Evolutionary conservation across 768 basidiomycete species (phyloP).

Genomic region (Pisolithus microcarpus): DNA sequence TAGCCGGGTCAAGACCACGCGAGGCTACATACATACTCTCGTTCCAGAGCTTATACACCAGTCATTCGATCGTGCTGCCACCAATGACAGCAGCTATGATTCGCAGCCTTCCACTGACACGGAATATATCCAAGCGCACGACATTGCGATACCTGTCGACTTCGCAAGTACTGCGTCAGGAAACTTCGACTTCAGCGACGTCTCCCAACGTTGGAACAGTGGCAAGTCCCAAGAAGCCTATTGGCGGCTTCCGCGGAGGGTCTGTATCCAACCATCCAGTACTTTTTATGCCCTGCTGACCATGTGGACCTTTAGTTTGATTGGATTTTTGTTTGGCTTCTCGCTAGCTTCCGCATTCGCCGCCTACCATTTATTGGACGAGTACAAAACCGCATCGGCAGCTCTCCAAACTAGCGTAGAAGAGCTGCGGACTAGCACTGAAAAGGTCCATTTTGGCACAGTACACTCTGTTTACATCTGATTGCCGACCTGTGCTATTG

Average conservation of each 20-base stretch:
- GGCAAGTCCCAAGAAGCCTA: slow-evolving; percentile 59
- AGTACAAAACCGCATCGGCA: slow-evolving; percentile 85
- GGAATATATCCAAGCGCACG: slow-evolving; percentile 11
- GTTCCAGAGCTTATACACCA: slow-evolving; percentile 10
- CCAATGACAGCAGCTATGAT: slow-evolving; percentile 18
- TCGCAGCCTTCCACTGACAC: slow-evolving; percentile 20
- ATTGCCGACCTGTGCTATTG: background rate
- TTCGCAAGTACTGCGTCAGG: slow-evolving; percentile 37
- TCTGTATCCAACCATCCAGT: slow-evolving; percentile 20
- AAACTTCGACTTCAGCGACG: slow-evolving; percentile 19
- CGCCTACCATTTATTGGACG: slow-evolving; percentile 82
- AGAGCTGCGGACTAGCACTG: slow-evolving; percentile 76
- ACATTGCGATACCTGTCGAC: slow-evolving; percentile 37
- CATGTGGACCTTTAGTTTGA: slow-evolving; percentile 41
- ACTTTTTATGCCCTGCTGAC: background rate
- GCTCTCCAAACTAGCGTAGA: slow-evolving; percentile 82
- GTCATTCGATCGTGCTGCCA: background rate
- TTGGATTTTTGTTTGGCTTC: slow-evolving; percentile 86
- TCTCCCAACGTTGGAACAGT: slow-evolving; percentile 47
- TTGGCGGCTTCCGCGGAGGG: slow-evolving; percentile 70
- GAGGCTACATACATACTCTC: background rate
- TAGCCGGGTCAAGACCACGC: slow-evolving; percentile 10
- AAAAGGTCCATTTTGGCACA: slow-evolving; percentile 40
- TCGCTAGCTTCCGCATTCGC: slow-evolving; percentile 82
- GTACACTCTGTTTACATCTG: slow-evolving; percentile 14